These are phyloP conservation scores for Xylaria digitata DNA, from an alignment of 2,329 filamentous ascomycete species.

Conservation along the genomic window DNA sequence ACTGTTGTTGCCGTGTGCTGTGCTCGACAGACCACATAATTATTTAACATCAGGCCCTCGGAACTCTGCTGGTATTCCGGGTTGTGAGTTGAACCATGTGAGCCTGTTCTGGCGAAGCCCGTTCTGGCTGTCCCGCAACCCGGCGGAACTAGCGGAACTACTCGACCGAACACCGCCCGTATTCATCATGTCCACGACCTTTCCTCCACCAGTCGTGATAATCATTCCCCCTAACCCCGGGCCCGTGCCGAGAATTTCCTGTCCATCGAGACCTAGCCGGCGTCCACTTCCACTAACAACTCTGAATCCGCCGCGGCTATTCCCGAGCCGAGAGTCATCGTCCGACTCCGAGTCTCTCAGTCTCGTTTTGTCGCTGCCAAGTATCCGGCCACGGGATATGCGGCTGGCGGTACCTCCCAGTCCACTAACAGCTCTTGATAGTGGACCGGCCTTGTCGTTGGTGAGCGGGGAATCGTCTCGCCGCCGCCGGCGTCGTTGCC, in stretches of 20 bases:
- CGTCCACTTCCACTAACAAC: conserved; percentile 38
- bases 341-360: conserved; percentile 22
- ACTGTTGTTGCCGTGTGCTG: neutral
- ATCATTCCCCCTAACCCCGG: conserved; percentile 45
- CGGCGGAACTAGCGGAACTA: conserved; percentile 39
- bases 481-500: conserved; percentile 47
- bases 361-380: conserved; percentile 19
- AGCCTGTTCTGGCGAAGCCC: conserved; percentile 48
- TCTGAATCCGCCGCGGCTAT: conserved; percentile 30
- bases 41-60: conserved; percentile 26
- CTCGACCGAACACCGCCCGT: conserved; percentile 25
- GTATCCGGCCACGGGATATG: conserved; percentile 24
- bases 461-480: conserved; percentile 8
- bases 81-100: conserved; percentile 37
- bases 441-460: neutral
- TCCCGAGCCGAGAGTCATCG: conserved; percentile 23
- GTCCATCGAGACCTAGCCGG: conserved; percentile 24
- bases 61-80: conserved; percentile 38
- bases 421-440: conserved; percentile 13
- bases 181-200: conserved; percentile 14
- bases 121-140: conserved; percentile 47
- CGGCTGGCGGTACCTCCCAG: conserved; percentile 12
- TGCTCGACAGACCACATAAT: neutral
- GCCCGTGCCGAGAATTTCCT: conserved; percentile 31
- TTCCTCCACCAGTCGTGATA: conserved; percentile 32